phyloP scores from a whole-genome alignment of 176 grass and related monocot genomes.

The Panicum miliaceum region DNA sequence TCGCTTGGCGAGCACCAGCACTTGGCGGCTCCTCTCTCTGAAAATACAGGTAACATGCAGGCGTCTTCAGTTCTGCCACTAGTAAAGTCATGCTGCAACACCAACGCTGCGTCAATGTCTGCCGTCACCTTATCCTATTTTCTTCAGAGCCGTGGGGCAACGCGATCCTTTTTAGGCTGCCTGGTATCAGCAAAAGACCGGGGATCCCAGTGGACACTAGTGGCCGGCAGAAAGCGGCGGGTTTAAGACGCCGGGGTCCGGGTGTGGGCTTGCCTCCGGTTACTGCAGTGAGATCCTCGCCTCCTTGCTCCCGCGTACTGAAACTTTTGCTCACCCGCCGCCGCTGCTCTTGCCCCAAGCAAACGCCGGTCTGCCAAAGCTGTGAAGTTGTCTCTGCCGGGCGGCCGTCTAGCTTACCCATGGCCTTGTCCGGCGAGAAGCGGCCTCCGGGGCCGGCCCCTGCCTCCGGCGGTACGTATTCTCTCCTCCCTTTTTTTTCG shows the following conservation, averaged over 20 bases:
- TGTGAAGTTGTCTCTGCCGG: neutral
- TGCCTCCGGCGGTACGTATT: conserved; percentile 24
- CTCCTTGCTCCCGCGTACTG: neutral
- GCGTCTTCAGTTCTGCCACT: too few relatives aligned
- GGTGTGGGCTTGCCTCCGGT: neutral
- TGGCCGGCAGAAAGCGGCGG: neutral
- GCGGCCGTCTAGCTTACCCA: neutral
- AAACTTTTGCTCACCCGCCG: neutral
- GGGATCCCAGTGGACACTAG: neutral
- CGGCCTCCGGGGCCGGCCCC: conserved; percentile 9
- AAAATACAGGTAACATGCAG: too few relatives aligned
- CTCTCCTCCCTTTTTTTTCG: neutral
- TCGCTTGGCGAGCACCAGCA: too few relatives aligned
- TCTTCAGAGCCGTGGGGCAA: too few relatives aligned
- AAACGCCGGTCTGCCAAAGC: neutral
- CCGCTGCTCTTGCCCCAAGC: neutral
- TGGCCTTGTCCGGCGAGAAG: conserved; percentile 33
- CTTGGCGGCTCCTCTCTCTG: too few relatives aligned
- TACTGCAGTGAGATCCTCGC: neutral
- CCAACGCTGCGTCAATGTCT: too few relatives aligned
- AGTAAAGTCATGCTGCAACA: too few relatives aligned
- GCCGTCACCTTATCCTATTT: too few relatives aligned
- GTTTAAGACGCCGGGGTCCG: neutral
- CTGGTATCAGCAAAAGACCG: neutral
- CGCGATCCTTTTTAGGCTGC: neutral